Evolutionary conservation across 805 yeast genomes (phyloP).

Genomic region (Starmerella roubikii): DNA sequence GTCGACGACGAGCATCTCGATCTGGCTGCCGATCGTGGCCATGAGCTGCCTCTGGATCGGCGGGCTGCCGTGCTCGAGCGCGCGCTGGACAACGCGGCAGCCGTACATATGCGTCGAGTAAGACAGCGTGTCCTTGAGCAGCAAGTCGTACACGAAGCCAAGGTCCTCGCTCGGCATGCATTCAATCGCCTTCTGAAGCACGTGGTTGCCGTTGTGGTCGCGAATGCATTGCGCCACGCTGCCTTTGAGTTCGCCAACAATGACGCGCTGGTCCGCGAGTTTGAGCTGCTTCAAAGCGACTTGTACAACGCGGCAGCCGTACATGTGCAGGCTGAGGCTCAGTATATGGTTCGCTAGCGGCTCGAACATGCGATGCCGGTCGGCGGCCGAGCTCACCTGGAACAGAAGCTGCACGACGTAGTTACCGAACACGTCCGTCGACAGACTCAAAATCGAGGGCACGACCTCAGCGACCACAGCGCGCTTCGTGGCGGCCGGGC

Average conservation of each 20-base stretch:
- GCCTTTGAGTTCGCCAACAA: slow-evolving; percentile 57
- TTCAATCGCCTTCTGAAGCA: slow-evolving; percentile 89
- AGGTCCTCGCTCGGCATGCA: slow-evolving; percentile 57
- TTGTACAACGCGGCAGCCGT: slow-evolving; percentile 95
- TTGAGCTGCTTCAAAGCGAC: slow-evolving; percentile 69
- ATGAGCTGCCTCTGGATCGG: slow-evolving; percentile 57
- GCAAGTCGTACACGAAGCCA: slow-evolving; percentile 57
- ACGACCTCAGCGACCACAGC: slow-evolving; percentile 73
- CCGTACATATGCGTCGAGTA: slow-evolving; percentile 94
- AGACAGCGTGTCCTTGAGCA: slow-evolving; percentile 53
- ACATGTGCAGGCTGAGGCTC: slow-evolving; percentile 78
- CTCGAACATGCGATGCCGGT: slow-evolving; percentile 52
- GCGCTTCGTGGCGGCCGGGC: slow-evolving; percentile 59
- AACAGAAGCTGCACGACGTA: slow-evolving; percentile 91
- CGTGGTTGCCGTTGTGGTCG: slow-evolving; percentile 97
- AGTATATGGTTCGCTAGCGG: slow-evolving; percentile 64
- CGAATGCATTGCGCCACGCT: slow-evolving; percentile 58
- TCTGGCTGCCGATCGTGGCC: slow-evolving; percentile 55
- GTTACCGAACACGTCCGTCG: slow-evolving; percentile 96
- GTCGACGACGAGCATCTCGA: slow-evolving; percentile 72
- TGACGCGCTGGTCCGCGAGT: slow-evolving; percentile 46
- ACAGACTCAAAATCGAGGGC: slow-evolving; percentile 56
- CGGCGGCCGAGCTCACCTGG: slow-evolving; percentile 64
- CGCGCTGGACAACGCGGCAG: slow-evolving; percentile 88
- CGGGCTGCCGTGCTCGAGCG: slow-evolving; percentile 61